These are phyloP conservation scores for Lipomyces spencermartinsiae DNA, from an alignment of 805 yeast species.

Conservation along the genomic window DNA sequence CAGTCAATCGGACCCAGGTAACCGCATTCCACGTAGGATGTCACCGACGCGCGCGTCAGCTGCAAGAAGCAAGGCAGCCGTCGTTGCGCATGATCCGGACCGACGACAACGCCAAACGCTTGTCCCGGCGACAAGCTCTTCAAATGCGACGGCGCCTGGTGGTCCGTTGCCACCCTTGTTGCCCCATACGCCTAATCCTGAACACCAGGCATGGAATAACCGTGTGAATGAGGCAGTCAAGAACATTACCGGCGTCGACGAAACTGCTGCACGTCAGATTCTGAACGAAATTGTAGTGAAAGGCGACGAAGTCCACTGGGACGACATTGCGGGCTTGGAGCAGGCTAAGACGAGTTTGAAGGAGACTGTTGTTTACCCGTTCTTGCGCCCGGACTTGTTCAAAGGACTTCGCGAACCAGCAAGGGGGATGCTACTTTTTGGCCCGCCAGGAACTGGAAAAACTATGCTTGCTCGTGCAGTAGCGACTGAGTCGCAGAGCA, in stretches of 20 bases:
- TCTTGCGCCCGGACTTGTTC: slow-evolving; percentile 89
- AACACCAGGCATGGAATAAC: slow-evolving; percentile 34
- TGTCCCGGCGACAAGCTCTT: slow-evolving; percentile 10
- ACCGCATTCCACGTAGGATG: slow-evolving; percentile 2
- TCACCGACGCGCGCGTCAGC: not conserved
- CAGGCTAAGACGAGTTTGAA: slow-evolving; percentile 86
- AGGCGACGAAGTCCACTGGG: slow-evolving; percentile 94
- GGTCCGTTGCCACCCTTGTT: slow-evolving; percentile 16
- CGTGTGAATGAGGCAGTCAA: slow-evolving; percentile 44
- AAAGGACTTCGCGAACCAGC: slow-evolving; percentile 92
- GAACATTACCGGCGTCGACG: slow-evolving; percentile 71
- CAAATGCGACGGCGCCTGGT: not conserved
- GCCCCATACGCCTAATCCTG: slow-evolving; percentile 36
- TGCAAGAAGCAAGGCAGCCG: not conserved
- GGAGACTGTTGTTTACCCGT: slow-evolving; percentile 96
- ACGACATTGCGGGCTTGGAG: slow-evolving; percentile 90
- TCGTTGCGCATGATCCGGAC: not conserved
- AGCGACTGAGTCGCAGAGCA: slow-evolving; percentile 91
- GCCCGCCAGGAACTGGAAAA: slow-evolving; percentile 99
- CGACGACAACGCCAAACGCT: slow-evolving; percentile 6
- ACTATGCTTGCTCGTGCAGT: slow-evolving; percentile 97
- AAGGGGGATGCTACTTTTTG: slow-evolving; percentile 93
- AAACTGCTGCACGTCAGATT: slow-evolving; percentile 78
- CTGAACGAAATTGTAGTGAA: slow-evolving; percentile 84
- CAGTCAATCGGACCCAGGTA: not conserved